Conservation (phyloP, 352 stramenopile species). For the Globisporangium cederbergense region DNA sequence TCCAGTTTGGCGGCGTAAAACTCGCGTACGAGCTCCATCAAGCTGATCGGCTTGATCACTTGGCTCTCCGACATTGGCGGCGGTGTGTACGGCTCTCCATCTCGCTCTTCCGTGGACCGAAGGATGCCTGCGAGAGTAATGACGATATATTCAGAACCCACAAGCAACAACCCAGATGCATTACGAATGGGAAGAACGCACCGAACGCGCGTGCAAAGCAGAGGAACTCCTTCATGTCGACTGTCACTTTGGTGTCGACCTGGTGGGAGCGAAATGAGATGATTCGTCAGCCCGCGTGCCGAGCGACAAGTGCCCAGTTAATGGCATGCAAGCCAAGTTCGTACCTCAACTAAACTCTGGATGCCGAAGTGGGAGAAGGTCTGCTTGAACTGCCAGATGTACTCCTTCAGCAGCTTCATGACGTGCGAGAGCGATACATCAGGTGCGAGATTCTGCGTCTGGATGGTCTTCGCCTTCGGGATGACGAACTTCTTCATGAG, state of each 20-base stretch:
- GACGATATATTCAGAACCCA: background rate
- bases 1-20: constrained; percentile 76
- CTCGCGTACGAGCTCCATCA: constrained; percentile 62
- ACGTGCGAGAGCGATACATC: constrained; percentile 69
- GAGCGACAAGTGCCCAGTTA: background rate
- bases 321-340: background rate
- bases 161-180: background rate
- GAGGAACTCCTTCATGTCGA: constrained; percentile 69
- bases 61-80: constrained; percentile 25
- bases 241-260: constrained; percentile 44
- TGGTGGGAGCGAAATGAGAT: constrained; percentile 9
- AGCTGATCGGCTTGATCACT: constrained; percentile 49
- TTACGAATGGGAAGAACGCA: constrained; percentile 23
- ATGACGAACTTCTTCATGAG: constrained; percentile 54
- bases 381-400: constrained; percentile 73
- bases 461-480: constrained; percentile 46
- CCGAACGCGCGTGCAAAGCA: constrained; percentile 65
- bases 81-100: constrained; percentile 49
- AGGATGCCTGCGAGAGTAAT: constrained; percentile 40
- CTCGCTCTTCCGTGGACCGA: constrained; percentile 35
- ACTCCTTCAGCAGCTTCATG: constrained; percentile 60
- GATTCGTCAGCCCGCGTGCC: background rate
- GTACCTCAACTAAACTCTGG: constrained; percentile 56
- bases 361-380: constrained; percentile 73
- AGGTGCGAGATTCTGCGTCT: constrained; percentile 55